phyloP scores from a whole-genome alignment of 2,329 filamentous ascomycete genomes.

The Paecilomyces formosus region DNA sequence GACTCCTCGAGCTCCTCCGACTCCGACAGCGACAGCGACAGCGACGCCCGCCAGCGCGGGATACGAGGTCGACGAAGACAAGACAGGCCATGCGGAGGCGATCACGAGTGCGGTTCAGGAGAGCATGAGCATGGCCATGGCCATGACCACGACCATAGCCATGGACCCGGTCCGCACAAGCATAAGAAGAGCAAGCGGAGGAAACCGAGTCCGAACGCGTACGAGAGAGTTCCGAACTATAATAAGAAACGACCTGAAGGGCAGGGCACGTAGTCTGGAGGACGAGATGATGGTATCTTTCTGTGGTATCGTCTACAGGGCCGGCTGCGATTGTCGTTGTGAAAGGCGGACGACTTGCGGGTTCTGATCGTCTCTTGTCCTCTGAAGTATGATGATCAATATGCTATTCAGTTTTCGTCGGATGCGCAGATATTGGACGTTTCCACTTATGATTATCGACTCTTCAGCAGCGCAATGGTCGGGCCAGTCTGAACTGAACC shows the following conservation, averaged over 20 bases:
- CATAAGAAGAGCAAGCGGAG: conserved; percentile 21
- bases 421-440: not conserved
- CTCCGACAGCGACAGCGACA: conserved; percentile 38
- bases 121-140: conserved; percentile 8
- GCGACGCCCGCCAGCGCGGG: conserved; percentile 17
- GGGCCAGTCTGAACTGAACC: not conserved
- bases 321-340: no score
- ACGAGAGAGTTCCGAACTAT: conserved; percentile 38
- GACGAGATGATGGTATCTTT: not conserved
- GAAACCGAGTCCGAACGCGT: conserved; percentile 39
- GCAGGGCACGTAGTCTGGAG: not conserved
- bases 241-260: not conserved
- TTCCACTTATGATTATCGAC: not conserved
- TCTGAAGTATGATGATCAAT: no score
- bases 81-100: conserved; percentile 7
- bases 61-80: conserved; percentile 8
- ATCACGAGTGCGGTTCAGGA: conserved; percentile 12
- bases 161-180: conserved; percentile 5
- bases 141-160: conserved; percentile 3
- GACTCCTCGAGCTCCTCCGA: conserved; percentile 48
- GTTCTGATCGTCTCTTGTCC: no score
- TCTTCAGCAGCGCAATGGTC: not conserved
- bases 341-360: no score
- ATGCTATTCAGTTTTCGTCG: no score
- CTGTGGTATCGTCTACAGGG: no score